Conservation (phyloP, 257 asterid genomes). For the Nicotiana knightiana region DNA sequence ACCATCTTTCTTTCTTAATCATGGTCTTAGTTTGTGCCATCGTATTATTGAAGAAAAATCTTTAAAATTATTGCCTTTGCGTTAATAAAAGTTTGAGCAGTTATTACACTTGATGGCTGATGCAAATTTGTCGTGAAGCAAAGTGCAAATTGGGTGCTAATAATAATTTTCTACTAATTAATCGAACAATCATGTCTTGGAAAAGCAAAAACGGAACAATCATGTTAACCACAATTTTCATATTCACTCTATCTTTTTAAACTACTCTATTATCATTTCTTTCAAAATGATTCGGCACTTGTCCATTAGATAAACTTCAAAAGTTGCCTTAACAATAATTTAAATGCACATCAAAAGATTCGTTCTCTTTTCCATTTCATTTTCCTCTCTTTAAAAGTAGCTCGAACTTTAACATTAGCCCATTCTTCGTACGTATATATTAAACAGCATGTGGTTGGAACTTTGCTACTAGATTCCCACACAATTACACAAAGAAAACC, state of each 20-base stretch:
- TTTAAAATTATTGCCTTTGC: background rate
- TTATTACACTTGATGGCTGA: background rate
- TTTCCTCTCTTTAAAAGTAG: background rate
- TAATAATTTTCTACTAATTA: background rate
- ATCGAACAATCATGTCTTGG: background rate
- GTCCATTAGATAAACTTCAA: background rate
- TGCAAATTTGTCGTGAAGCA: background rate
- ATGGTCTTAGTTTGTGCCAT: background rate
- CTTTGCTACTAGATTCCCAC: slow-evolving; percentile 3
- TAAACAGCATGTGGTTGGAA: slow-evolving; percentile 6
- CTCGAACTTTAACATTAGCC: background rate
- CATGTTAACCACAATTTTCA: background rate
- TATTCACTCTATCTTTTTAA: background rate
- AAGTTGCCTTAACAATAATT: background rate
- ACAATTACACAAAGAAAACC: background rate
- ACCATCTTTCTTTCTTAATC: background rate
- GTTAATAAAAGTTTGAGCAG: background rate
- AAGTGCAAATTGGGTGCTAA: background rate
- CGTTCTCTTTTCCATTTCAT: background rate
- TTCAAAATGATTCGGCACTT: background rate
- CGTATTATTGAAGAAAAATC: background rate
- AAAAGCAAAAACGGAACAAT: background rate
- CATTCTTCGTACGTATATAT: background rate
- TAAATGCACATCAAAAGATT: background rate
- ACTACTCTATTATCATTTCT: background rate